phyloP scores from a whole-genome alignment of 176 grass and related monocot species.

The Musa beccarii region DNA sequence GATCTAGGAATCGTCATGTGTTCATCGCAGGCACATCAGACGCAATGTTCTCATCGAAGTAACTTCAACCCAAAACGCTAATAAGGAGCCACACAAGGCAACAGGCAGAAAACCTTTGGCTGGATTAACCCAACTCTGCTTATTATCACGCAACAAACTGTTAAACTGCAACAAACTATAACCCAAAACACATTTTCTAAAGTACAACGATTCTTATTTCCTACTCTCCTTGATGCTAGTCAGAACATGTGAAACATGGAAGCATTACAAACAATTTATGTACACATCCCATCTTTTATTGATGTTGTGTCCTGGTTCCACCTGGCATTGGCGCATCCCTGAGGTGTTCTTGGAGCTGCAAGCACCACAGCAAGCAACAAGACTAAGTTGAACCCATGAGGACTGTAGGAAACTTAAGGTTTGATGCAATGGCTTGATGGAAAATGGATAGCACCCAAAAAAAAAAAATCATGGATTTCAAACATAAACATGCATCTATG shows the following conservation, averaged over 20 bases:
- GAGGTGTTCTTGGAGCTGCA: slow-evolving; percentile 1
- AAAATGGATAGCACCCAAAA: no score
- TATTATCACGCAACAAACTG: slow-evolving; percentile 1
- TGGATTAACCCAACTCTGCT: slow-evolving; percentile 1
- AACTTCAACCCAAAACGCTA: neutral
- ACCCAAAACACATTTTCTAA: neutral
- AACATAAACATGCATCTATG: neutral
- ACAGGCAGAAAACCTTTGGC: neutral
- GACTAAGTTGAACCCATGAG: neutral
- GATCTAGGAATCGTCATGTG: no score
- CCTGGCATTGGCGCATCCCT: neutral
- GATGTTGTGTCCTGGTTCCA: neutral
- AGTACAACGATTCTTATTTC: neutral
- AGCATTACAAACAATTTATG: neutral
- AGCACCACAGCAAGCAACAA: no score
- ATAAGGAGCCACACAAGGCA: no score
- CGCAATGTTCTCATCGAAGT: neutral
- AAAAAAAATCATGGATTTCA: neutral
- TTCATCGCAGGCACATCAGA: no score
- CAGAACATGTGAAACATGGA: neutral
- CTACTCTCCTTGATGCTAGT: neutral
- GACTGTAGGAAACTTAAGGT: no score
- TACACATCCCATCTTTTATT: neutral
- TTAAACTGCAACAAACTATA: no score
- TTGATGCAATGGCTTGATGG: no score